Conservation (phyloP, 2,329 filamentous ascomycete species). For the Arthrobotrys sphaeroides region DNA sequence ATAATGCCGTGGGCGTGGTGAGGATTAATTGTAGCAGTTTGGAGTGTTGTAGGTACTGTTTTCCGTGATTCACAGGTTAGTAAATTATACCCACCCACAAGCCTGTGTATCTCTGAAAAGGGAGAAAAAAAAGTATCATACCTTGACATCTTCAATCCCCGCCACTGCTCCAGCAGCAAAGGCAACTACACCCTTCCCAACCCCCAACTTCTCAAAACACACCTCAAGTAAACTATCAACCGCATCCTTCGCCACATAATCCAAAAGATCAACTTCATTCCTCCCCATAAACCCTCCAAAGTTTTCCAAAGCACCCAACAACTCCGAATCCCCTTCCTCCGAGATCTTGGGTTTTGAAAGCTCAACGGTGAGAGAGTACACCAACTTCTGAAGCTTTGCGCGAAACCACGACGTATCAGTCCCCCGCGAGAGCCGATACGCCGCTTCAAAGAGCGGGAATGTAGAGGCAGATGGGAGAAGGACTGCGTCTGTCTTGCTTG, state of each 20-base stretch:
- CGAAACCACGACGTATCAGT: slow-evolving; percentile 38
- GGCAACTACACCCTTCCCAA: slow-evolving; percentile 48
- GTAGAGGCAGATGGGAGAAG: neutral
- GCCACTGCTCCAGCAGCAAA: slow-evolving; percentile 44
- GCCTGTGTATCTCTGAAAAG: too few species aligned
- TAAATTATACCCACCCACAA: too few species aligned
- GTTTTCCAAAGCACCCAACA: neutral
- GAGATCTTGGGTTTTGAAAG: slow-evolving; percentile 6
- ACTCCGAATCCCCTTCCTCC: neutral
- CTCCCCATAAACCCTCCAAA: slow-evolving; percentile 27
- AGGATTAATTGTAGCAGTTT: slow-evolving; percentile 56
- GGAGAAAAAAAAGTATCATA: slow-evolving; percentile 24
- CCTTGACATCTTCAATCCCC: slow-evolving; percentile 37
- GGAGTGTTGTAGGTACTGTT: slow-evolving; percentile 55
- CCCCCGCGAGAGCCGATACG: slow-evolving; percentile 32
- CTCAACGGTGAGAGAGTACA: slow-evolving; percentile 26
- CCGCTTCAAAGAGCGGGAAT: slow-evolving; percentile 30
- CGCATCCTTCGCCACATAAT: slow-evolving; percentile 37
- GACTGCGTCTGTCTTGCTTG: neutral
- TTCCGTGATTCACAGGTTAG: too few species aligned
- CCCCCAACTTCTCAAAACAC: slow-evolving; percentile 16
- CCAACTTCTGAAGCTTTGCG: slow-evolving; percentile 22
- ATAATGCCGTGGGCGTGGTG: slow-evolving; percentile 16
- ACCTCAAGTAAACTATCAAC: slow-evolving; percentile 45
- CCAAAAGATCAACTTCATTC: slow-evolving; percentile 27